Evolutionary conservation across 1,284 basidiomycete species (phyloP), one percentile per base, ranked within the genome.

Genomic region (Heliocybe sulcata): DNA sequence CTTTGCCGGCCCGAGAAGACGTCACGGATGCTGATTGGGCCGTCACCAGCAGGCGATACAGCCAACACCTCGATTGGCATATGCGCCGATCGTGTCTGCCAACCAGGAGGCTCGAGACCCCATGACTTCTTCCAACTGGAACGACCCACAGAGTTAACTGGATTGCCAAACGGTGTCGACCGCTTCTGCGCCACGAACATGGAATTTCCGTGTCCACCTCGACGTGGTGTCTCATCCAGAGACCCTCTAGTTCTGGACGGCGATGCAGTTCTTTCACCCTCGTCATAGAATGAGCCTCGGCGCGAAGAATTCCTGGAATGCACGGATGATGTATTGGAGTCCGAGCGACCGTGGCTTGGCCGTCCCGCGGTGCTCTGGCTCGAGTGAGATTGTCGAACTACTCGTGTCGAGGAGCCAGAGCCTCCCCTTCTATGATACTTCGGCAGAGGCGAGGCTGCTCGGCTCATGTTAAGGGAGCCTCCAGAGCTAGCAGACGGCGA

Each of bases 111-210:
- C 64, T 92, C 90, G 29, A 84, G 71, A 0, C 89, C 89, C 90
- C 90, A 92, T 8, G 85, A 82, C 67, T 90, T 90, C 75, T 89
- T 91, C 89, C 89, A 92, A 64, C 87, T 87, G 19, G 85, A 83
- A n/a, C 87, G 78, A 23, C 84, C 80, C 35, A 83, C 62, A 2
- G 78, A 76, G 38, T 71, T 66, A n/a, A 69, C 69, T 10, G 83
- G 82, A 58, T 79, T 83, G 60, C 72, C 70, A 64, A 90, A 90
- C 1, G 85, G 80, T 1, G 80, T 83, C 56, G 79, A 73, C 38
- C 85, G 78, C 66, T 90, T 90, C 65, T 89, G 86, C 14, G 89
- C 89, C 35, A 90, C 72, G 61, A 90, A 88, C 1, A 82, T 82
- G 16, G 81, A 75, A 45, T 67, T 70, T 26, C 69, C 72, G 45